phyloP scores from a whole-genome alignment of 371 early-diverging fungal species.

The Syncephalastrum racemosum region DNA sequence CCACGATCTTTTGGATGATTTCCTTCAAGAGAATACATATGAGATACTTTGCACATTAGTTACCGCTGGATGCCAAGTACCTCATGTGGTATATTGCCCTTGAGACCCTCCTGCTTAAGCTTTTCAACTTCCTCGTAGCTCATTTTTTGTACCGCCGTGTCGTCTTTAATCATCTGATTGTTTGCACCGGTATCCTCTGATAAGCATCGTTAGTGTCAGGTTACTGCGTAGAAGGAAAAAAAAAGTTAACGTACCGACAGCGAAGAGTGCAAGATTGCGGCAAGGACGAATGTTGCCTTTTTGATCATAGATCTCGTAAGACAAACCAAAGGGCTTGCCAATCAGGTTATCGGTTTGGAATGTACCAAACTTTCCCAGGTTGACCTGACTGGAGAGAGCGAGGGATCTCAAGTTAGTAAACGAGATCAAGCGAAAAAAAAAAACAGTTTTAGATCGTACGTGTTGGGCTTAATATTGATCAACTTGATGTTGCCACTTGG shows the following conservation, averaged over 20 bases:
- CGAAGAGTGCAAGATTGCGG: constrained; percentile 34
- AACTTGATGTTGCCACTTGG: constrained; percentile 87
- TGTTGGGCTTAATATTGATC: constrained; percentile 65
- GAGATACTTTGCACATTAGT: neutral
- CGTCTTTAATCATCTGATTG: constrained; percentile 81
- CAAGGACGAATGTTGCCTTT: constrained; percentile 51
- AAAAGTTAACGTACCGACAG: constrained; percentile 43
- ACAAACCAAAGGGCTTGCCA: constrained; percentile 79
- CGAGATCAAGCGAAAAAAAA: constrained; percentile 5
- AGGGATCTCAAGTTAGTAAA: neutral
- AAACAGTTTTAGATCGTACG: constrained; percentile 31
- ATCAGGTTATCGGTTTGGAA: constrained; percentile 79
- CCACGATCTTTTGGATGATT: constrained; percentile 77
- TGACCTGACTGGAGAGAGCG: constrained; percentile 48
- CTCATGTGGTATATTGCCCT: constrained; percentile 65
- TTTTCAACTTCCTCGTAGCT: constrained; percentile 82
- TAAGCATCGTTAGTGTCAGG: neutral
- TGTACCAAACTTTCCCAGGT: constrained; percentile 92
- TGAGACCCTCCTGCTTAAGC: constrained; percentile 72
- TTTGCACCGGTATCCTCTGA: constrained; percentile 80
- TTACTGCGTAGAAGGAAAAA: neutral
- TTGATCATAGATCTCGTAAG: constrained; percentile 77
- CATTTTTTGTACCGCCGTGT: constrained; percentile 75
- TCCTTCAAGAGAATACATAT: constrained; percentile 35
- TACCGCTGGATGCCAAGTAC: constrained; percentile 22